These are phyloP conservation scores for Eimeria zaria DNA, from an alignment of 169 alveolate species.

Conservation along the genomic window DNA sequence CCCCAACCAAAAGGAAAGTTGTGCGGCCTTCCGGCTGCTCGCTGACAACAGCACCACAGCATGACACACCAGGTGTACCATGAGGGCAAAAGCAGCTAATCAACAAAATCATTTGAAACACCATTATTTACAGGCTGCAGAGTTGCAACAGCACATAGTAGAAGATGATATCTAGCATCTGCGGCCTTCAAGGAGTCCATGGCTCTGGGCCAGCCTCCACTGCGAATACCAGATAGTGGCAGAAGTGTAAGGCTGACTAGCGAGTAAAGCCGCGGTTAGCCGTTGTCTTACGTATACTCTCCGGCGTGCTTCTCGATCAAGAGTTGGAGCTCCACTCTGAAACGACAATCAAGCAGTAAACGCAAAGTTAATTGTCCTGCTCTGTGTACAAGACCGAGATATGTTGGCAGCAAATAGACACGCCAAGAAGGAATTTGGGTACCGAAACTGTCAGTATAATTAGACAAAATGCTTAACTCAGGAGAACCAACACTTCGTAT, in stretches of 20 bases:
- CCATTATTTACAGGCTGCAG: background rate
- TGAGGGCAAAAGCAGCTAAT: background rate
- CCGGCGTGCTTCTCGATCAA: constrained; percentile 74
- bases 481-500: background rate
- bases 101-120: background rate
- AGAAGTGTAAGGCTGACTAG: background rate
- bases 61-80: background rate
- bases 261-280: background rate
- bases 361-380: too few relatives aligned
- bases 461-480: background rate
- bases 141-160: background rate
- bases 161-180: background rate
- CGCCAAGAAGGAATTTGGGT: background rate
- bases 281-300: constrained; percentile 55
- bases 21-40: constrained; percentile 77
- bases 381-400: background rate
- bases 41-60: background rate
- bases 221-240: background rate
- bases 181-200: background rate
- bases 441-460: background rate
- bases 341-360: background rate
- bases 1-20: constrained; percentile 60
- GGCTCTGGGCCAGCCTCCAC: background rate
- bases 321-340: constrained; percentile 60
- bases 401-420: too few relatives aligned